Conservation (phyloP, 1,139 yeast genomes). For the Protomyces macrosporus region DNA sequence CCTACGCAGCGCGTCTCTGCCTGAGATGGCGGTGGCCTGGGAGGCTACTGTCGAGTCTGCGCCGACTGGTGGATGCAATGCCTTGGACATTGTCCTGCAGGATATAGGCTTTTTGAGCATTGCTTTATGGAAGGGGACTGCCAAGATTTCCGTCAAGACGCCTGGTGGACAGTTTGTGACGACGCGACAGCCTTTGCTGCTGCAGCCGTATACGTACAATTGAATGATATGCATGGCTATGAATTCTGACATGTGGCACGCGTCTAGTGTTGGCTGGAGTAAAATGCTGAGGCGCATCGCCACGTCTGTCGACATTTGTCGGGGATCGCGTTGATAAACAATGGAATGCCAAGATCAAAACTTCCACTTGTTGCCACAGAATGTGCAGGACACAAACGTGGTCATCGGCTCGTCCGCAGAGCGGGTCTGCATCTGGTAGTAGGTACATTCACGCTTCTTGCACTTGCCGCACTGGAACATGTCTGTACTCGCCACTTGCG, state of each 20-base stretch:
- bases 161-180: conserved; percentile 6
- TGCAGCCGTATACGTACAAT: not conserved
- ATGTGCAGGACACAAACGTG: conserved; percentile 65
- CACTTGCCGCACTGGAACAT: conserved; percentile 96
- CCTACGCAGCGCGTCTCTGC: not conserved
- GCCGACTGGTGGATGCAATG: not conserved
- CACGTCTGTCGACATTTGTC: too few species aligned
- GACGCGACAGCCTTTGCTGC: not conserved
- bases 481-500: conserved; percentile 92
- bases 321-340: too few species aligned
- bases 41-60: not conserved
- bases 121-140: conserved; percentile 9
- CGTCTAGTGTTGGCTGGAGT: too few species aligned
- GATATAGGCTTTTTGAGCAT: conserved; percentile 19
- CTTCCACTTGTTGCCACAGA: conserved; percentile 95
- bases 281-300: too few species aligned
- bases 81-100: conserved; percentile 12
- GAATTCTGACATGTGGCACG: too few species aligned
- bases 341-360: conserved; percentile 50
- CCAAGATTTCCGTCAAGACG: conserved; percentile 4
- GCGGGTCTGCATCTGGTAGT: conserved; percentile 95
- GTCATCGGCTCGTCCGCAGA: conserved; percentile 98
- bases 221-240: not conserved
- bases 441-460: conserved; percentile 92
- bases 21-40: conserved; percentile 1